Evolutionary conservation across 129 eudicot genomes (phyloP), one percentile per base, ranked within the genome.

Genomic region (sunflower (Helianthus annuus)): DNA sequence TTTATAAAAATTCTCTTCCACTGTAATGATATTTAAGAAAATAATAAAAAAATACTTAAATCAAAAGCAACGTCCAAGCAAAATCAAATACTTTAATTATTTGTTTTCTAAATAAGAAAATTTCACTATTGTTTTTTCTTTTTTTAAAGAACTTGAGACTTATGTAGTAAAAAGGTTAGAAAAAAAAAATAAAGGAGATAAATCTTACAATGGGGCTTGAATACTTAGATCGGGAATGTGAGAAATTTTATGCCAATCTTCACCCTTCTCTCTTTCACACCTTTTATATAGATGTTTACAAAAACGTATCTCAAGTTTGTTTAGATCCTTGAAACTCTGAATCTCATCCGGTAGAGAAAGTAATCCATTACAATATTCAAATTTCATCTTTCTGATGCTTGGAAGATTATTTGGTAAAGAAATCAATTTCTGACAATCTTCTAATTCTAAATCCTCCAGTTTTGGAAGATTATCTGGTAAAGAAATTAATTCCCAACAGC

Each of bases 171-270:
- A 39, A 39, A 39, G 44, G 44, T 39, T 39, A 39, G 44, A 3
- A 4, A 39, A 39, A 1, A 19, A 19, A 7, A 39, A 39, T 0
- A 6, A 39, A 39, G 7, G 44, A 39, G 44, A 39, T 39, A 4
- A 5, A 39, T 39, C 6, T 39, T 39, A 39, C 44, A 0, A 0
- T 6, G 6, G 44, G 3, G 44, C 42, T 1, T 38, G 2, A 38
- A 39, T 39, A 39, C 44, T 39, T 4, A 39, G 6, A 39, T 39
- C 2, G 2, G 34, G 10, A 70, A 69, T 16, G 64, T 70, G 75
- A 19, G 75, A 70, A 39, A 70, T 70, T 56, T 17, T 39, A 19
- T 53, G 54, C 75, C 66, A 70, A 39, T 70, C 75, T 29, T 36
- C 54, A 22, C 75, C 75, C 8, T 16, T 70, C 22, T 70, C 38